Conservation (phyloP, 176 grass and related monocot species). For the Carex scoparia region DNA sequence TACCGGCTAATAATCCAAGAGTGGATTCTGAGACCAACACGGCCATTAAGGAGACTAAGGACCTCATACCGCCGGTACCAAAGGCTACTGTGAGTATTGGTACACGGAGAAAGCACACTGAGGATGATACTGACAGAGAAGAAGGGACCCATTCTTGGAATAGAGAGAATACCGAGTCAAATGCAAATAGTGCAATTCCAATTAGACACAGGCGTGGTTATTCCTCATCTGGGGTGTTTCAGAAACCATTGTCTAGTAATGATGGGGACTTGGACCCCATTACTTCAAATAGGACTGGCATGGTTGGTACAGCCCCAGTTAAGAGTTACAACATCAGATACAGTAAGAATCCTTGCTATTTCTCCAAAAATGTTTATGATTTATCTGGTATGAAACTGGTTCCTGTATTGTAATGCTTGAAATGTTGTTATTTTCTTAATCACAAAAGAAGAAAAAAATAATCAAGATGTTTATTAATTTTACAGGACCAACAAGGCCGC, state of each 20-base stretch:
- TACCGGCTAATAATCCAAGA: slow-evolving; percentile 33
- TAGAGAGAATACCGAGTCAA: slow-evolving; percentile 31
- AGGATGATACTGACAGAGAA: slow-evolving; percentile 40
- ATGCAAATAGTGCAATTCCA: slow-evolving; percentile 32
- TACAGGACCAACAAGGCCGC: slow-evolving; percentile 38
- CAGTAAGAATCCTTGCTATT: slow-evolving; percentile 37
- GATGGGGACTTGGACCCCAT: slow-evolving; percentile 31
- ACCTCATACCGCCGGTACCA: not conserved
- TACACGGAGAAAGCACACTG: slow-evolving; percentile 13
- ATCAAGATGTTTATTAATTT: not conserved
- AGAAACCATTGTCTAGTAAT: slow-evolving; percentile 22
- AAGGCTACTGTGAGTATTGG: slow-evolving; percentile 17
- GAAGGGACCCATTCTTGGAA: not conserved
- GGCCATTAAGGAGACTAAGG: slow-evolving; percentile 4
- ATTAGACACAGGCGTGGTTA: slow-evolving; percentile 23
- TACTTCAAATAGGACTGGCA: slow-evolving; percentile 18
- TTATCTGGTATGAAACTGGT: slow-evolving; percentile 9
- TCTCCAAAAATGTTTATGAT: not conserved
- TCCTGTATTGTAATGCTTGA: slow-evolving; percentile 1
- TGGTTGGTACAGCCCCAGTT: slow-evolving; percentile 28
- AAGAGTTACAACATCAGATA: slow-evolving; percentile 31
- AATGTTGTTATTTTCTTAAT: slow-evolving; percentile 18
- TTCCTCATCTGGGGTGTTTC: slow-evolving; percentile 20
- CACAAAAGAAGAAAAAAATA: slow-evolving; percentile 9
- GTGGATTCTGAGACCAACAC: slow-evolving; percentile 12